Conservation (phyloP, 768 basidiomycete species). For the Termitomyces heimii region DNA sequence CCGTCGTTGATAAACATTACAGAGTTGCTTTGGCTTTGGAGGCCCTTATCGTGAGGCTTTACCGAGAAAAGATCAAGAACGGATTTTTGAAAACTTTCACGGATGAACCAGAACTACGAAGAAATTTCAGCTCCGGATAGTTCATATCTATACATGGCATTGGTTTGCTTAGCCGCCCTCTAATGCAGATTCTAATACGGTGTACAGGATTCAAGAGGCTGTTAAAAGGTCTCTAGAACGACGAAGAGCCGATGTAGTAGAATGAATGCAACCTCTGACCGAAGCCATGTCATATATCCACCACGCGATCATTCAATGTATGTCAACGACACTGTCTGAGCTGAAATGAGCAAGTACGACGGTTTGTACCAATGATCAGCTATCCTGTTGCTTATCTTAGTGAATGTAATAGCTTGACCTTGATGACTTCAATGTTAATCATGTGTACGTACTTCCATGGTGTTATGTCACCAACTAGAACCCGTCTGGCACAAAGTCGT, state of each 20-base stretch:
- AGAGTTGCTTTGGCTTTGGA: conserved; percentile 84
- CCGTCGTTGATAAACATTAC: conserved; percentile 1
- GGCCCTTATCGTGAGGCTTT: conserved; percentile 90
- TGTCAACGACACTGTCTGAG: conserved; percentile 85
- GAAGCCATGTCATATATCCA: conserved; percentile 91
- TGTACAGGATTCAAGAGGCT: conserved; percentile 79
- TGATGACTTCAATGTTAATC: conserved; percentile 89
- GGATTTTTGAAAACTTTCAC: conserved; percentile 98
- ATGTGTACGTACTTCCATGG: conserved; percentile 80
- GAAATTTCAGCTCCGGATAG: conserved; percentile 83
- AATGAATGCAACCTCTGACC: conserved; percentile 82
- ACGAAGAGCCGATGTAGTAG: conserved; percentile 86
- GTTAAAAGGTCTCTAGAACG: conserved; percentile 80
- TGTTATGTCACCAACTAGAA: conserved; percentile 86
- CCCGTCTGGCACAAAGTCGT: conserved; percentile 97
- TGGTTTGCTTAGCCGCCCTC: not conserved
- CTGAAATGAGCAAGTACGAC: conserved; percentile 80
- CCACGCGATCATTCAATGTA: conserved; percentile 87
- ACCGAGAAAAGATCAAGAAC: conserved; percentile 79
- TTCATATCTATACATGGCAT: conserved; percentile 89
- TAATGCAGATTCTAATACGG: not conserved
- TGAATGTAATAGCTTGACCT: conserved; percentile 70
- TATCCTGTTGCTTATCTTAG: not conserved
- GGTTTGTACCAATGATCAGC: conserved; percentile 30
- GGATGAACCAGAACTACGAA: conserved; percentile 94